These are phyloP conservation scores for Volvox africanus DNA, from an alignment of 139 green algal species.

Conservation along the genomic window DNA sequence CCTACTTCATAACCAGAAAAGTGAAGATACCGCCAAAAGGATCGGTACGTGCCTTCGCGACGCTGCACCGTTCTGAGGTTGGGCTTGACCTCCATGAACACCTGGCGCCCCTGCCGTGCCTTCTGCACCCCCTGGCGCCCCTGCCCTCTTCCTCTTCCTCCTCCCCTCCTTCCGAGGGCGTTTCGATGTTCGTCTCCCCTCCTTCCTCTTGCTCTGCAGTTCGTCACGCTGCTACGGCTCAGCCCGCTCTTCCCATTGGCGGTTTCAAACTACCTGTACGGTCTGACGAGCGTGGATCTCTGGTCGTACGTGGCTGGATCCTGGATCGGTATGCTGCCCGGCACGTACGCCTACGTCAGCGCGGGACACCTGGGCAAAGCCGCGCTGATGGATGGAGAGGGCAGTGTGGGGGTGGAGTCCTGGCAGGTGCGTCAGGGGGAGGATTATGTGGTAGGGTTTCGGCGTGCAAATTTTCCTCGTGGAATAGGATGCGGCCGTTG, in stretches of 20 bases:
- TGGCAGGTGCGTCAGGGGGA: slow-evolving; percentile 53
- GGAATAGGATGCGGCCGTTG: too few relatives aligned
- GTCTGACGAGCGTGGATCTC: slow-evolving; percentile 88
- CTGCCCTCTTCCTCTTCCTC: too few relatives aligned
- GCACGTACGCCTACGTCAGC: slow-evolving; percentile 90
- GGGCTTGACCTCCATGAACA: too few relatives aligned
- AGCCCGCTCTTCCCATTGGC: slow-evolving; percentile 93
- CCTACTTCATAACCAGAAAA: too few relatives aligned
- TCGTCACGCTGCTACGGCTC: slow-evolving; percentile 93
- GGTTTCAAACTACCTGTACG: slow-evolving; percentile 92
- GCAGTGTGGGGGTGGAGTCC: slow-evolving; percentile 49
- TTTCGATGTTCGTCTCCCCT: not conserved
- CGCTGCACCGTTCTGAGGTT: too few relatives aligned
- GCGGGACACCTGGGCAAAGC: slow-evolving; percentile 73
- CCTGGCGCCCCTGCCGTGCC: too few relatives aligned
- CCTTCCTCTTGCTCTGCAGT: slow-evolving; percentile 52
- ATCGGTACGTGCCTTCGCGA: too few relatives aligned
- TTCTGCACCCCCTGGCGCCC: too few relatives aligned
- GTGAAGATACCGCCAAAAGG: too few relatives aligned
- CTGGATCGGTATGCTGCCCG: slow-evolving; percentile 95
- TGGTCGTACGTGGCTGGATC: slow-evolving; percentile 84
- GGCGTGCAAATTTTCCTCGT: too few relatives aligned
- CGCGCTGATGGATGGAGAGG: slow-evolving; percentile 68
- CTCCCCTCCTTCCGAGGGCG: too few relatives aligned
- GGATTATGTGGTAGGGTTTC: too few relatives aligned